Evolutionary conservation across 202 grass and related monocot species (phyloP).

Genomic region (Eragrostis tef): DNA sequence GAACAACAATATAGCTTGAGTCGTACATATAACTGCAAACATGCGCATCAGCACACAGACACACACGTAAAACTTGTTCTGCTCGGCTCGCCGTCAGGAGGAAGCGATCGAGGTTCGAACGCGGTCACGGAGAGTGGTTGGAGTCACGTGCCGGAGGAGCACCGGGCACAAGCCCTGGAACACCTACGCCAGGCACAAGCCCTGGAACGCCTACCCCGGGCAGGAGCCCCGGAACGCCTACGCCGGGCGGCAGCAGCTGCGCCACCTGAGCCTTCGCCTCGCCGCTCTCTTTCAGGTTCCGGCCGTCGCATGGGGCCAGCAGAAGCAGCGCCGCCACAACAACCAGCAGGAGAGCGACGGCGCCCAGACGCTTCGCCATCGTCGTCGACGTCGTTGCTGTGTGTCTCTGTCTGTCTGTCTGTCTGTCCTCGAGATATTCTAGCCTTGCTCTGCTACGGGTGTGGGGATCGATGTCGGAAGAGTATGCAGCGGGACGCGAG

Average conservation of each 20-base stretch:
- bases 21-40: not conserved
- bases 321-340: constrained; percentile 15
- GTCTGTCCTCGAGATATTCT: not conserved
- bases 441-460: too few species aligned
- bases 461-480: too few species aligned
- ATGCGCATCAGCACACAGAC: too few species aligned
- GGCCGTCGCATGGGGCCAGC: constrained; percentile 35
- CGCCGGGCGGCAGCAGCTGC: constrained; percentile 10
- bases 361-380: constrained; percentile 9
- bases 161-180: not conserved
- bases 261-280: not conserved
- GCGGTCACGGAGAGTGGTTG: not conserved
- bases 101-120: not conserved
- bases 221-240: not conserved
- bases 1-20: not conserved
- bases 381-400: not conserved
- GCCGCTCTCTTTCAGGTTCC: not conserved
- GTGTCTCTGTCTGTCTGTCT: too few species aligned
- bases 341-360: not conserved
- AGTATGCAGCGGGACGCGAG: not conserved
- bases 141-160: constrained; percentile 1
- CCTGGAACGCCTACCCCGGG: not conserved
- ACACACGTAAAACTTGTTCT: not conserved
- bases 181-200: not conserved
- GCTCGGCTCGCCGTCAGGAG: not conserved